Conservation (phyloP, 1,284 basidiomycete genomes). For the Baeospora myosura region DNA sequence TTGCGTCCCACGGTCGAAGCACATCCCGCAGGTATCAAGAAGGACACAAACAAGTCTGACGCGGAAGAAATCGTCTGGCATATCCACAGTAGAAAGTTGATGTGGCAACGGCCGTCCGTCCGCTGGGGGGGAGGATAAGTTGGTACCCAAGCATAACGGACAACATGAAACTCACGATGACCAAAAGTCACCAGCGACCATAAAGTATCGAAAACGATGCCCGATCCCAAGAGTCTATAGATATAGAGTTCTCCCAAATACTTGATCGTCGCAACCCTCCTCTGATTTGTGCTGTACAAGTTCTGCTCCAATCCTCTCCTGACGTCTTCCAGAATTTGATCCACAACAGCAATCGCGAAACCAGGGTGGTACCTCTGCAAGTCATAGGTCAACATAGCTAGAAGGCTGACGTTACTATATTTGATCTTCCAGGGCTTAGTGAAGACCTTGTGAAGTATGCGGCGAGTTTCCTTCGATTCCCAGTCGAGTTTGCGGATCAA, state of each 20-base stretch:
- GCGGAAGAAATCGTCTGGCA: slow-evolving; percentile 95
- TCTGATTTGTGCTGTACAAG: slow-evolving; percentile 91
- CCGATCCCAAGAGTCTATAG: slow-evolving; percentile 86
- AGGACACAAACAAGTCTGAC: slow-evolving; percentile 87
- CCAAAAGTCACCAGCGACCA: slow-evolving; percentile 97
- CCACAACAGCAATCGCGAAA: slow-evolving; percentile 84
- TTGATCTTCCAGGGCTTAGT: slow-evolving; percentile 97
- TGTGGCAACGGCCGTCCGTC: slow-evolving; percentile 86
- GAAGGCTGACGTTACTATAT: slow-evolving; percentile 82
- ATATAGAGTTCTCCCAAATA: slow-evolving; percentile 97
- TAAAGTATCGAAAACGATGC: slow-evolving; percentile 87
- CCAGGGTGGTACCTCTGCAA: slow-evolving; percentile 87
- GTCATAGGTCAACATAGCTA: slow-evolving; percentile 92
- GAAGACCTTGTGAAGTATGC: slow-evolving; percentile 72
- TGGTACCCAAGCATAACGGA: slow-evolving; percentile 7
- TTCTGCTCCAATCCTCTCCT: slow-evolving; percentile 90
- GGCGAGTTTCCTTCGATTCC: slow-evolving; percentile 64
- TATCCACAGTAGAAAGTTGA: slow-evolving; percentile 72
- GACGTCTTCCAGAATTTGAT: slow-evolving; percentile 92
- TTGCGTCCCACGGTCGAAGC: slow-evolving; percentile 89
- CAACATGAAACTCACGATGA: slow-evolving; percentile 62
- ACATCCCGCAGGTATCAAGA: slow-evolving; percentile 95
- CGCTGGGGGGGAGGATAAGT: slow-evolving; percentile 36
- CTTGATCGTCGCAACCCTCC: slow-evolving; percentile 84
- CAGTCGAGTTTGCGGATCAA: slow-evolving; percentile 91